These are phyloP conservation scores for Handroanthus guayacan DNA, from an alignment of 257 asterid genomes.

Conservation along the genomic window DNA sequence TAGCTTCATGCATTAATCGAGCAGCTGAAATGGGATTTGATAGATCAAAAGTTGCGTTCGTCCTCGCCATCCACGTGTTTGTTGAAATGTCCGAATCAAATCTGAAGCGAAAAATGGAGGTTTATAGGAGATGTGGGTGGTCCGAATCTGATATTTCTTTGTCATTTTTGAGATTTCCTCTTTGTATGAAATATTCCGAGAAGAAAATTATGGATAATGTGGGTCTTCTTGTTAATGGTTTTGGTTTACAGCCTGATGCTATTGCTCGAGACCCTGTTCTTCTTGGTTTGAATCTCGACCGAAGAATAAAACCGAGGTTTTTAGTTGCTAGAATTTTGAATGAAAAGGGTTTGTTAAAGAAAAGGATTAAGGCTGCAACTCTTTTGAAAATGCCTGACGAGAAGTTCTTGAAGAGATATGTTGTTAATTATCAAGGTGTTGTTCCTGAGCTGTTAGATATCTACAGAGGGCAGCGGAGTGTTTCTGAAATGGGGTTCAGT, in stretches of 20 bases:
- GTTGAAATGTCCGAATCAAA: background rate
- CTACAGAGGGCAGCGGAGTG: slow-evolving; percentile 3
- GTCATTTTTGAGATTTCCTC: slow-evolving; percentile 36
- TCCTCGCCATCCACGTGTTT: slow-evolving; percentile 26
- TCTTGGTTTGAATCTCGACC: slow-evolving; percentile 16
- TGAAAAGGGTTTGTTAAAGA: slow-evolving; percentile 20
- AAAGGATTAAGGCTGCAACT: background rate
- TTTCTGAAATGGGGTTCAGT: background rate
- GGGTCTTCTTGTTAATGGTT: slow-evolving; percentile 33
- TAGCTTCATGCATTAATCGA: background rate
- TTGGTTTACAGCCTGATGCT: slow-evolving; percentile 20
- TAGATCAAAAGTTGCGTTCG: background rate
- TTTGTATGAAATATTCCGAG: slow-evolving; percentile 41
- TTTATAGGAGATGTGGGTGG: slow-evolving; percentile 39
- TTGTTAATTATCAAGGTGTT: background rate
- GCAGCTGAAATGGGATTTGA: slow-evolving; percentile 39
- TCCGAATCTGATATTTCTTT: slow-evolving; percentile 33
- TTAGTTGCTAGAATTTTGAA: slow-evolving; percentile 25
- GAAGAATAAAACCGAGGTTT: slow-evolving; percentile 34
- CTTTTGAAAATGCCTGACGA: slow-evolving; percentile 24
- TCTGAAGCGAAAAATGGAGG: slow-evolving; percentile 6
- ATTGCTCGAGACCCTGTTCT: slow-evolving; percentile 25
- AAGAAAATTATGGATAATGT: slow-evolving; percentile 32
- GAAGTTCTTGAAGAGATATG: slow-evolving; percentile 2
- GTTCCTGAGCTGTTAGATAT: slow-evolving; percentile 24